A percentile compares a stretch with the other conserved stretches of the same genome.
phyloP scores from a whole-genome alignment of 2,329 filamentous ascomycete species.

The Pestalotiopsis sp. region DNA sequence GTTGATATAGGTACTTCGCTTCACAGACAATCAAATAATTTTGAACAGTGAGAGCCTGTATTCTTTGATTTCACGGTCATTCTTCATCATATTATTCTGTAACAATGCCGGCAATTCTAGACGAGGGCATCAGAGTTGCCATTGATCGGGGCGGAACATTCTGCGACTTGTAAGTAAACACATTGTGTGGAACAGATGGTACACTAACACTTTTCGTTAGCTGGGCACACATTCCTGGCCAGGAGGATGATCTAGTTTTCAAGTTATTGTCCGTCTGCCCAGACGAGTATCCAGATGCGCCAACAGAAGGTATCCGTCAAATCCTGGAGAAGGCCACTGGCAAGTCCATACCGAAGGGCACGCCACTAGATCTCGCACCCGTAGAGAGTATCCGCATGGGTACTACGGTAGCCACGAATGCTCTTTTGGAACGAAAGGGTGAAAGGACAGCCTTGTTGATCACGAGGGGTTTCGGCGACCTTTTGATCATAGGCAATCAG shows the following conservation, averaged over 20 bases:
- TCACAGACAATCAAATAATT: neutral
- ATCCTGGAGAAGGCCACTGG: slow-evolving; percentile 63
- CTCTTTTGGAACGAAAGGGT: slow-evolving; percentile 71
- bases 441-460: slow-evolving; percentile 70
- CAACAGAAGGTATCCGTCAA: slow-evolving; percentile 68
- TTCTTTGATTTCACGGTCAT: neutral
- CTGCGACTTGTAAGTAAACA: slow-evolving; percentile 55
- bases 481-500: slow-evolving; percentile 73
- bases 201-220: slow-evolving; percentile 39
- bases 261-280: slow-evolving; percentile 75
- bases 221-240: slow-evolving; percentile 63
- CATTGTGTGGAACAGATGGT: slow-evolving; percentile 61
- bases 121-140: slow-evolving; percentile 18
- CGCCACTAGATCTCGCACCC: slow-evolving; percentile 7
- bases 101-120: neutral
- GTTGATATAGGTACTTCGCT: neutral
- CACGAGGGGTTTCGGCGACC: slow-evolving; percentile 68
- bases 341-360: slow-evolving; percentile 47
- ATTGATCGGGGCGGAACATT: slow-evolving; percentile 70
- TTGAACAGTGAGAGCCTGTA: neutral
- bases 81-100: neutral
- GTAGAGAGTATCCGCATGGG: slow-evolving; percentile 64
- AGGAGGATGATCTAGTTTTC: slow-evolving; percentile 65
- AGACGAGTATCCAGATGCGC: slow-evolving; percentile 68
- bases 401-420: slow-evolving; percentile 75